Evolutionary conservation across 495 filamentous ascomycete genomes (phyloP).

Genomic region (Xanthoparmelia taractica): DNA sequence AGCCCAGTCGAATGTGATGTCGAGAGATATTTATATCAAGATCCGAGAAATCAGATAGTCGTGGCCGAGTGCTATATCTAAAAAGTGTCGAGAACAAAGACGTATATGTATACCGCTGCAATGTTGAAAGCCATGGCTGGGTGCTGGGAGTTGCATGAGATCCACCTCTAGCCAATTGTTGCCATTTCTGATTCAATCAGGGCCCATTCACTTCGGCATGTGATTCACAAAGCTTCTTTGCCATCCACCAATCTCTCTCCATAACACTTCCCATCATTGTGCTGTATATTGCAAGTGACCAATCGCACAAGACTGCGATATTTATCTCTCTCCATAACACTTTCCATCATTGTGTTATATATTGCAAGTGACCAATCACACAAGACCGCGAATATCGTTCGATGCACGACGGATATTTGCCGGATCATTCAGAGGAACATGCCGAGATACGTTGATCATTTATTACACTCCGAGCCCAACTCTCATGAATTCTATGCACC

Average conservation of each 20-base stretch:
- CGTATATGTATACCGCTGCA: background rate
- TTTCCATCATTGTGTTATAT: too few species aligned
- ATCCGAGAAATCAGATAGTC: background rate
- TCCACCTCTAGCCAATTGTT: background rate
- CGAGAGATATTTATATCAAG: background rate
- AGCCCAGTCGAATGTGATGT: background rate
- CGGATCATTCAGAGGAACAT: background rate
- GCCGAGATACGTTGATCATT: background rate
- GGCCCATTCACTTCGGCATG: too few species aligned
- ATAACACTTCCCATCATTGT: too few species aligned
- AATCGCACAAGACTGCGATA: too few species aligned
- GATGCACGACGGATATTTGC: too few species aligned
- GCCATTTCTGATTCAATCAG: background rate
- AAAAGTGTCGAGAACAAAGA: background rate
- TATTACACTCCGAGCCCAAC: background rate
- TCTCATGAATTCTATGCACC: background rate
- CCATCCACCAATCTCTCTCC: too few species aligned
- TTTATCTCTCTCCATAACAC: too few species aligned
- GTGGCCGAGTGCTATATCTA: background rate
- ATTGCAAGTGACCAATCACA: too few species aligned
- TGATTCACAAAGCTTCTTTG: too few species aligned
- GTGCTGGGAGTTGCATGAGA: too few species aligned
- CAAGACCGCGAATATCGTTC: too few species aligned
- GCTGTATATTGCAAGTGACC: too few species aligned
- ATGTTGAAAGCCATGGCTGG: background rate